Evolutionary conservation across 2,329 filamentous ascomycete species (phyloP).

Genomic region (Aspergillus persii): DNA sequence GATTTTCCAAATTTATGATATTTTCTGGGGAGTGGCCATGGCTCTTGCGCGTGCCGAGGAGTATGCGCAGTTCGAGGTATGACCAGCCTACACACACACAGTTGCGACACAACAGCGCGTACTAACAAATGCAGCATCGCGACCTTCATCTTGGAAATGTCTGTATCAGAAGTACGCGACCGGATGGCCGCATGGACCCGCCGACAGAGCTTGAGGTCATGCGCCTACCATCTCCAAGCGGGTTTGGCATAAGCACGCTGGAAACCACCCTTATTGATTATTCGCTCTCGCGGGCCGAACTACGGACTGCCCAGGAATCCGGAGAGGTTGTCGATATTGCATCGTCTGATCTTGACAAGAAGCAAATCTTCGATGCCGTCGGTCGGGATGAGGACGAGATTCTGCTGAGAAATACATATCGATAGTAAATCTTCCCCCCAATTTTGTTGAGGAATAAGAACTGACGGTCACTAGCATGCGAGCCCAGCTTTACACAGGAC

Average conservation of each 20-base stretch:
- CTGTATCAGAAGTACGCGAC: conserved; percentile 49
- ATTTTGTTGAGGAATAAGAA: not conserved
- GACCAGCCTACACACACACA: too few species aligned
- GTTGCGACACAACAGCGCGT: not conserved
- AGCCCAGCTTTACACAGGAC: conserved; percentile 42
- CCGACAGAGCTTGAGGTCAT: conserved; percentile 31
- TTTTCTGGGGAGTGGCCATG: conserved; percentile 66
- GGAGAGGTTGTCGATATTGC: conserved; percentile 31
- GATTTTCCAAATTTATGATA: conserved; percentile 56
- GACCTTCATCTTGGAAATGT: conserved; percentile 68
- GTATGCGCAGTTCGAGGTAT: conserved; percentile 57
- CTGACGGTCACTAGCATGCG: conserved; percentile 34
- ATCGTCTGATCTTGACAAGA: conserved; percentile 44
- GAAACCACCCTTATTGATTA: conserved; percentile 68
- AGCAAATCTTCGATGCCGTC: conserved; percentile 43
- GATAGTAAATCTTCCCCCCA: conserved; percentile 32
- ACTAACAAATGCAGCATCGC: conserved; percentile 48
- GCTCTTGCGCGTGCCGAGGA: conserved; percentile 61
- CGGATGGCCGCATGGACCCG: conserved; percentile 32
- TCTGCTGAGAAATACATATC: conserved; percentile 41
- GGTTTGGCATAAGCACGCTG: conserved; percentile 53
- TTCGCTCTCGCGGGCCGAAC: conserved; percentile 61
- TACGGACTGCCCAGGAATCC: conserved; percentile 30
- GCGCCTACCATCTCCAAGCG: conserved; percentile 34
- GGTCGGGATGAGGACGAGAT: conserved; percentile 43